Conservation (phyloP, 768 basidiomycete species). For the Psilocybe subaeruginosa region DNA sequence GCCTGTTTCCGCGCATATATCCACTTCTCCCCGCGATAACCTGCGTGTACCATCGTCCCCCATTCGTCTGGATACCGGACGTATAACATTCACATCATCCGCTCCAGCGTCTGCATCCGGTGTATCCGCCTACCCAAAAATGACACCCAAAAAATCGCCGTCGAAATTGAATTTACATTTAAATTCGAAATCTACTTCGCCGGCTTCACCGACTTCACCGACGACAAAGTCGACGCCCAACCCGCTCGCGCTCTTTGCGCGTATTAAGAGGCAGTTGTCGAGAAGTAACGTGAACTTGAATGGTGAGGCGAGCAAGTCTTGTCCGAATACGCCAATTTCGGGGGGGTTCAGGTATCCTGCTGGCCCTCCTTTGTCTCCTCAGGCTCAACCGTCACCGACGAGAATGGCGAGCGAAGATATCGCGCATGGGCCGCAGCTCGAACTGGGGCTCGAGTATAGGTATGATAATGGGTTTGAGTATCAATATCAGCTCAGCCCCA, state of each 20-base stretch:
- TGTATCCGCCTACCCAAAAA: not conserved
- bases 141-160: too few species aligned
- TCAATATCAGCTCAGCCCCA: not conserved
- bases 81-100: too few species aligned
- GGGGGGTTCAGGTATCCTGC: not conserved
- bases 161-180: too few species aligned
- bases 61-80: too few species aligned
- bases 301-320: not conserved
- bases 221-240: not conserved
- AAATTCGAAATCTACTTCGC: not conserved
- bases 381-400: too few species aligned
- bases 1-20: not conserved
- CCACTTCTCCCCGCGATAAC: not conserved
- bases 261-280: constrained; percentile 13
- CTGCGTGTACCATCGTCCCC: not conserved
- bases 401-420: not conserved
- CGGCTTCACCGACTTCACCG: not conserved
- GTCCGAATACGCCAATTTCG: not conserved
- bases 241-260: constrained; percentile 8
- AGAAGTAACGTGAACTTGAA: constrained; percentile 1
- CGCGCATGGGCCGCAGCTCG: too few species aligned
- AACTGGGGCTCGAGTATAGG: not conserved
- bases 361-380: not conserved
- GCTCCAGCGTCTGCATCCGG: not conserved
- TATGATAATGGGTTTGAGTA: not conserved